Conservation (phyloP, 2,329 filamentous ascomycete genomes). For the Cytospora paraplurivora region DNA sequence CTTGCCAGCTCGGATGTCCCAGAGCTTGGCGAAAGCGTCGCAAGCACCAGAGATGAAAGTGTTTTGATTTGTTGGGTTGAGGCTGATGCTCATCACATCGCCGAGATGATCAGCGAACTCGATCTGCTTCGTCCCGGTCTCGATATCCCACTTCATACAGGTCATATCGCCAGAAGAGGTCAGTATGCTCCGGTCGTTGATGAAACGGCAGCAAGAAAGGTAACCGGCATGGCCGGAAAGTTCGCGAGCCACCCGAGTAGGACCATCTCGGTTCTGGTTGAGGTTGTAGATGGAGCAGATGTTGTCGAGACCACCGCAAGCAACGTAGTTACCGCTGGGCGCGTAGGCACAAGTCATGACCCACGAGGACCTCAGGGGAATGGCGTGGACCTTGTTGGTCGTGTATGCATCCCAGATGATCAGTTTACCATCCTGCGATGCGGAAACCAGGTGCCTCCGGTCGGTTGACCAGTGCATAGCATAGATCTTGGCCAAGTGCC, state of each 20-base stretch:
- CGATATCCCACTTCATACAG: constrained; percentile 99
- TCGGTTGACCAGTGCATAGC: constrained; percentile 99
- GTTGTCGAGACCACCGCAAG: constrained; percentile 97
- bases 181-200: constrained; percentile 96
- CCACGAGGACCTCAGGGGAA: constrained; percentile 96
- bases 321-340: constrained; percentile 96
- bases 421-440: constrained; percentile 97
- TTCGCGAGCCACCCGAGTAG: constrained; percentile 92
- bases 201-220: constrained; percentile 96
- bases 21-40: constrained; percentile 97
- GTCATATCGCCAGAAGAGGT: constrained; percentile 99
- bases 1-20: constrained; percentile 98
- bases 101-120: constrained; percentile 98
- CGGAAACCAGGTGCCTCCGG: constrained; percentile 92
- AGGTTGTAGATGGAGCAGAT: constrained; percentile 99
- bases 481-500: constrained; percentile 98
- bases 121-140: constrained; percentile 94
- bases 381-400: constrained; percentile 99
- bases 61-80: constrained; percentile 98
- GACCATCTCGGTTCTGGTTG: constrained; percentile 91
- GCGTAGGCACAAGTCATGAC: constrained; percentile 99
- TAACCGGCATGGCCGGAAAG: constrained; percentile 97
- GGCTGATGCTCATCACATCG: constrained; percentile 99
- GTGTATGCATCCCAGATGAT: constrained; percentile 99
- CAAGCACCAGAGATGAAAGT: constrained; percentile 99